Conservation (phyloP, 73 alveolate species). For the Paramecium biaurelia region DNA sequence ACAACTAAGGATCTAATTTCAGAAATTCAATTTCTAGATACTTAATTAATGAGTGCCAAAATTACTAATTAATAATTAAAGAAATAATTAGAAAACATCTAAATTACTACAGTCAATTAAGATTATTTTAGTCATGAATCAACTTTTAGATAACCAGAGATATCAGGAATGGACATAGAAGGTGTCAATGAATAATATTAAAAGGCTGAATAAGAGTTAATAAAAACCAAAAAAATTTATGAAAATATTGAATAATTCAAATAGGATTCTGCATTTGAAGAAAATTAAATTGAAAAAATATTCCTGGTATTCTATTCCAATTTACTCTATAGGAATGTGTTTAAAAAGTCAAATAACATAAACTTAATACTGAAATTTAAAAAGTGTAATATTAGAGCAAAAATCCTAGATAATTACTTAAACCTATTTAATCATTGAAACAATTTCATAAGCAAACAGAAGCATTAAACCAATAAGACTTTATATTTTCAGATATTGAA, state of each 20-base stretch:
- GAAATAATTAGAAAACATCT: background rate
- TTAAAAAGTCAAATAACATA: background rate
- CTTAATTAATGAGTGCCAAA: background rate
- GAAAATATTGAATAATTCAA: background rate
- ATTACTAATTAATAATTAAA: slow-evolving; percentile 11
- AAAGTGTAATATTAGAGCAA: background rate
- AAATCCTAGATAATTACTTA: slow-evolving; percentile 8
- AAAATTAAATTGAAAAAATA: slow-evolving; percentile 42
- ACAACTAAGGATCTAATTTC: slow-evolving; percentile 1
- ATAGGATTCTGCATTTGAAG: slow-evolving; percentile 15
- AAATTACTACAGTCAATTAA: background rate
- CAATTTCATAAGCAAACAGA: background rate
- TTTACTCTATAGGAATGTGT: slow-evolving; percentile 17
- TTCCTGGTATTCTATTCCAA: background rate
- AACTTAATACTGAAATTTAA: background rate
- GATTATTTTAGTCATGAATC: background rate
- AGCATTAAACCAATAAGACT: background rate
- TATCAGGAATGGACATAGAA: background rate
- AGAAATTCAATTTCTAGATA: slow-evolving; percentile 25
- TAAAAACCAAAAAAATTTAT: background rate
- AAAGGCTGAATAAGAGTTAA: background rate
- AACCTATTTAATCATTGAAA: slow-evolving; percentile 25
- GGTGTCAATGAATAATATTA: background rate
- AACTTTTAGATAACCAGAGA: background rate
- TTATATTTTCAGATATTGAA: slow-evolving; percentile 25